Conservation (phyloP, 192 early-diverging fungal species). For the Coemansia sp. region DNA sequence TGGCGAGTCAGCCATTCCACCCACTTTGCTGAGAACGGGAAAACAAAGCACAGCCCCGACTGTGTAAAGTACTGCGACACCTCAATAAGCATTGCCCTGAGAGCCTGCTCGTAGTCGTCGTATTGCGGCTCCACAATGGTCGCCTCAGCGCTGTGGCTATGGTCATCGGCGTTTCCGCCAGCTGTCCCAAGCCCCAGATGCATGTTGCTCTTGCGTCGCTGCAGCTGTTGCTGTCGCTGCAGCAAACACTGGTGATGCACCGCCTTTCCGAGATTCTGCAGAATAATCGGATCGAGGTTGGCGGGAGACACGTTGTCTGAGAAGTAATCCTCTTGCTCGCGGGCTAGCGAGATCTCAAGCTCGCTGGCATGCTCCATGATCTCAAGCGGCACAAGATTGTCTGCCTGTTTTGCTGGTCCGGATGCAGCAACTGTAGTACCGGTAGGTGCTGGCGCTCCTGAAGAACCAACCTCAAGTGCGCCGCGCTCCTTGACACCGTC, state of each 20-base stretch:
- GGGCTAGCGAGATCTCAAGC: constrained; percentile 50
- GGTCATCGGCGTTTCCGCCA: constrained; percentile 17
- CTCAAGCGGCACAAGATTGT: constrained; percentile 38
- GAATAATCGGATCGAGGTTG: constrained; percentile 37
- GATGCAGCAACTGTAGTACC: constrained; percentile 3
- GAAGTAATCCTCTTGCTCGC: constrained; percentile 54
- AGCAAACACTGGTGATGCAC: constrained; percentile 48
- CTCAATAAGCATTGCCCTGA: constrained; percentile 41
- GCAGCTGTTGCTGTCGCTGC: constrained; percentile 44
- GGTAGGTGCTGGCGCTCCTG: neutral
- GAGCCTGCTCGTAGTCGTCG: constrained; percentile 37
- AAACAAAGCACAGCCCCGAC: constrained; percentile 45
- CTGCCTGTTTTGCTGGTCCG: neutral
- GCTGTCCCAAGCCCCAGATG: constrained; percentile 37
- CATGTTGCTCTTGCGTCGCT: constrained; percentile 56
- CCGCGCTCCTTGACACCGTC: neutral
- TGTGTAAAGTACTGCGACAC: constrained; percentile 53
- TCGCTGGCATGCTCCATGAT: constrained; percentile 54
- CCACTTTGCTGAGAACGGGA: constrained; percentile 55
- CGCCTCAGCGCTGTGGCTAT: constrained; percentile 9
- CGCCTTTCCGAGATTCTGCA: constrained; percentile 45
- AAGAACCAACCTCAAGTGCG: neutral
- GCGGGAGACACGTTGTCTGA: constrained; percentile 43
- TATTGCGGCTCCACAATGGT: constrained; percentile 13
- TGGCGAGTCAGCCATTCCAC: constrained; percentile 49